Evolutionary conservation across 495 filamentous ascomycete species (phyloP), one percentile per base, ranked within the genome.

Genomic region (Podospora conica): DNA sequence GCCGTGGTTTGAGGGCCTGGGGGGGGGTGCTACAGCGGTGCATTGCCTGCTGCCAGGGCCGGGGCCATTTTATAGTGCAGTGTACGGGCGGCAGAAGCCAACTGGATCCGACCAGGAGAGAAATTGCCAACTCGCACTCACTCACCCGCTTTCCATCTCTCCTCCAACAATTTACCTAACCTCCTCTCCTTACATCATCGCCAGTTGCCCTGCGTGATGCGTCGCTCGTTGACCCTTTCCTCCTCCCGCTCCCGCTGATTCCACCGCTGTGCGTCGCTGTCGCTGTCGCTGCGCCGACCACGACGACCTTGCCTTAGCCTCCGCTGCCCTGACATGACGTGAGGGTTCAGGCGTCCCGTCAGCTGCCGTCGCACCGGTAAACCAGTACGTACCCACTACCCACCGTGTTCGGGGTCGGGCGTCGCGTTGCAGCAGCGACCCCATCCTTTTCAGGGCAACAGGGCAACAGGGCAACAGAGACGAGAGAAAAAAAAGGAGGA

Each of bases 201-300:
- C 40, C 21, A 57, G 55, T 57, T 60, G 61, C 67, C 64, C 64
- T 67, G 61, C 59, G 40, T 48, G 40, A 66, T 61, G 60, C 55
- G 24, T 18, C 65, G 56, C 57, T 63, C 69, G 68, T 68, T 70
- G 69, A 66, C 58, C 60, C 33, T 63, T 62, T 68, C 55, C 48
- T 8, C 28, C 28, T 29, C 28, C 28, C 9, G 28, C 55, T 15
- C 55, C 55, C 25, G 55, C 55, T 57, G 55, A 57, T 57, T 27
- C 55, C 22, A 57, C 55, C 55, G 22, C 55, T 57, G 55, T 12
- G 55, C 55, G 55, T 57, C 25, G n/a, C n/a, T n/a, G 55, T 57
- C 25, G n/a, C n/a, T n/a, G n/a, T n/a, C n/a, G 40, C 40, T 48
- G 40, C 40, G 40, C 18, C 40, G 40, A n/a, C 40, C 40, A 48